These are phyloP conservation scores for Monosporascus sp. DNA, from an alignment of 2,329 filamentous ascomycete genomes.

Conservation along the genomic window DNA sequence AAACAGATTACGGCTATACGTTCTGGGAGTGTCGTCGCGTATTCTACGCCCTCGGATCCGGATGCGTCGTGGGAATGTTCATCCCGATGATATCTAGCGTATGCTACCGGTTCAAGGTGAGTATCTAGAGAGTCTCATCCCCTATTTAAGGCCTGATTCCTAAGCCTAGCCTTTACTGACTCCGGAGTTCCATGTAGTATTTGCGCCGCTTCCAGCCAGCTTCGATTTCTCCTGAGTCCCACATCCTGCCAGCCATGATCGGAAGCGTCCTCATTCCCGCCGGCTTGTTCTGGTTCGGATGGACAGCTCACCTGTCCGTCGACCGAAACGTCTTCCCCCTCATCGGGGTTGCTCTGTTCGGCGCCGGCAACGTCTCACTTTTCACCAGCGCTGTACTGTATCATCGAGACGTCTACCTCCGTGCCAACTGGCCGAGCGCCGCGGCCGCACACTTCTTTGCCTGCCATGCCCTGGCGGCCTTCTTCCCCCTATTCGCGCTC, in stretches of 20 bases:
- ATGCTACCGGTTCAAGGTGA: no score
- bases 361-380: slow-evolving; percentile 55
- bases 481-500: slow-evolving; percentile 57
- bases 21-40: slow-evolving; percentile 38
- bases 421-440: slow-evolving; percentile 51
- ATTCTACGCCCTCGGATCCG: slow-evolving; percentile 41
- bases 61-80: slow-evolving; percentile 38
- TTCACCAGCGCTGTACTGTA: slow-evolving; percentile 40
- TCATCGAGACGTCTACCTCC: slow-evolving; percentile 51
- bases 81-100: slow-evolving; percentile 31
- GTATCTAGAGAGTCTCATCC: no score
- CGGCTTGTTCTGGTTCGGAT: slow-evolving; percentile 57
- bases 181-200: no score
- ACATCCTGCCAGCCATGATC: slow-evolving; percentile 55
- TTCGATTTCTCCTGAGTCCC: slow-evolving; percentile 47
- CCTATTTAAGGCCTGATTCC: no score
- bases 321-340: slow-evolving; percentile 48
- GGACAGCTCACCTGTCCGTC: slow-evolving; percentile 40
- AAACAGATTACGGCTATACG: slow-evolving; percentile 38
- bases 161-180: no score
- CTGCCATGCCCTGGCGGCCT: slow-evolving; percentile 50
- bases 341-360: slow-evolving; percentile 50
- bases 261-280: slow-evolving; percentile 49
- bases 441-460: slow-evolving; percentile 55
- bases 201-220: slow-evolving; percentile 25